phyloP scores from a whole-genome alignment of 2,329 filamentous ascomycete genomes.

The Exophiala bonariae region DNA sequence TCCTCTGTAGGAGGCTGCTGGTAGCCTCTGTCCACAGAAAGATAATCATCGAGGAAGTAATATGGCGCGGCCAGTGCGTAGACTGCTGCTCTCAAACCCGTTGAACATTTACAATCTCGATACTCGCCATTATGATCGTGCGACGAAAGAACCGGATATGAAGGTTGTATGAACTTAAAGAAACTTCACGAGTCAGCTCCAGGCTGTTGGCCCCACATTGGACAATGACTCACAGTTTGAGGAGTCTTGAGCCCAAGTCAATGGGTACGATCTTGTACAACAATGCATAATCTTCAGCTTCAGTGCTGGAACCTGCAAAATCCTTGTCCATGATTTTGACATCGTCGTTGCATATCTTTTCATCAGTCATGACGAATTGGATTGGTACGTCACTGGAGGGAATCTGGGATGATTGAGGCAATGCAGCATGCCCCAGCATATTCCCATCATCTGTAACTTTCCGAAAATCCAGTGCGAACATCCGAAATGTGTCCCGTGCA shows the following conservation, averaged over 20 bases:
- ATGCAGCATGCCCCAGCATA: constrained; percentile 2
- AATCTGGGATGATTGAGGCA: constrained; percentile 4
- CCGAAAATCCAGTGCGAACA: constrained; percentile 14
- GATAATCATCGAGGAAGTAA: constrained; percentile 13
- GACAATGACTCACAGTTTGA: constrained; percentile 12
- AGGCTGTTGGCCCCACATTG: not conserved
- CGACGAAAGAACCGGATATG: constrained; percentile 13
- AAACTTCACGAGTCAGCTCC: constrained; percentile 7
- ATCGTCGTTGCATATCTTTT: constrained; percentile 13
- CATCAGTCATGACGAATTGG: constrained; percentile 13
- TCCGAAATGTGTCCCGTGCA: constrained; percentile 13
- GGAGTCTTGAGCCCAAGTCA: constrained; percentile 11
- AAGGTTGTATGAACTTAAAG: constrained; percentile 15
- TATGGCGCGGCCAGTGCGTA: constrained; percentile 14
- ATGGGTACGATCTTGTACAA: constrained; percentile 9
- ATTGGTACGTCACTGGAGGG: constrained; percentile 9
- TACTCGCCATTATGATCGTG: constrained; percentile 8
- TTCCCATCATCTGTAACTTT: constrained; percentile 11
- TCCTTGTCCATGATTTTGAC: constrained; percentile 11
- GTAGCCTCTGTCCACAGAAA: constrained; percentile 13
- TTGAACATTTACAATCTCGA: constrained; percentile 7
- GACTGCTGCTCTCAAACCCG: constrained; percentile 10
- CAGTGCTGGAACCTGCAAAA: constrained; percentile 13
- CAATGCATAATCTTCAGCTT: constrained; percentile 8
- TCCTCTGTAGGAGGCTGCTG: constrained; percentile 11